Percentiles rank a stretch among this genome's conserved stretches.
phyloP scores from a whole-genome alignment of 2,329 filamentous ascomycete species.

The Exophiala viscosa region DNA sequence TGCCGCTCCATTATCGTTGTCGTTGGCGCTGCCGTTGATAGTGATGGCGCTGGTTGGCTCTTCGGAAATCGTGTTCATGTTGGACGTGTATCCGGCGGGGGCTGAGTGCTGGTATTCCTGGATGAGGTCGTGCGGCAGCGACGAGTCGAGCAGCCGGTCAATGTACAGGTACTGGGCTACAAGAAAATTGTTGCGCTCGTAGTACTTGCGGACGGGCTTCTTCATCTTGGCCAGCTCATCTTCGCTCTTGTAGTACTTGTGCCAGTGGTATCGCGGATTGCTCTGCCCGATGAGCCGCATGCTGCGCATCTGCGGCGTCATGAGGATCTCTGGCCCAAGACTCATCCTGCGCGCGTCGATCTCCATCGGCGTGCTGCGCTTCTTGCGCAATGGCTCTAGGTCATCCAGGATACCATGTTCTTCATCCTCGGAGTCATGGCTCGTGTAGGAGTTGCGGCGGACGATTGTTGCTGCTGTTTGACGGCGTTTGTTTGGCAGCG shows the following conservation, averaged over 20 bases:
- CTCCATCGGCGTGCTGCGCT: constrained; percentile 8
- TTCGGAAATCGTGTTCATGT: constrained; percentile 70
- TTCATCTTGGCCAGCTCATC: constrained; percentile 68
- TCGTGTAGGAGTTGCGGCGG: constrained; percentile 19
- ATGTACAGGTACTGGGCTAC: constrained; percentile 93
- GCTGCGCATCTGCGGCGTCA: constrained; percentile 44
- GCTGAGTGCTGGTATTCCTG: constrained; percentile 74
- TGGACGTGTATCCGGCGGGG: constrained; percentile 54
- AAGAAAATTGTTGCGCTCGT: constrained; percentile 82
- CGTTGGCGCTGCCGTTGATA: constrained; percentile 18
- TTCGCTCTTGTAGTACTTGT: constrained; percentile 78
- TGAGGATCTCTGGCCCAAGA: constrained; percentile 27
- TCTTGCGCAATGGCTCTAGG: constrained; percentile 23
- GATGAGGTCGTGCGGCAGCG: constrained; percentile 83
- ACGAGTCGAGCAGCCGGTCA: constrained; percentile 83
- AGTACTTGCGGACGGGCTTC: constrained; percentile 75
- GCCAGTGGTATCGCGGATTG: constrained; percentile 81
- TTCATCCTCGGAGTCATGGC: constrained; percentile 24
- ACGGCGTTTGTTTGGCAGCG: constrained; percentile 6
- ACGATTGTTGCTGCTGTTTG: background rate
- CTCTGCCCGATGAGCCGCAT: constrained; percentile 84
- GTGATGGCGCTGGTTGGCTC: constrained; percentile 45
- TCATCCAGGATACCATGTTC: constrained; percentile 15
- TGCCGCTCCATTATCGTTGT: constrained; percentile 6
- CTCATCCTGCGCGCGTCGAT: constrained; percentile 24